Conservation (phyloP, 176 grass and related monocot genomes). For the Phoenix dactylifera region DNA sequence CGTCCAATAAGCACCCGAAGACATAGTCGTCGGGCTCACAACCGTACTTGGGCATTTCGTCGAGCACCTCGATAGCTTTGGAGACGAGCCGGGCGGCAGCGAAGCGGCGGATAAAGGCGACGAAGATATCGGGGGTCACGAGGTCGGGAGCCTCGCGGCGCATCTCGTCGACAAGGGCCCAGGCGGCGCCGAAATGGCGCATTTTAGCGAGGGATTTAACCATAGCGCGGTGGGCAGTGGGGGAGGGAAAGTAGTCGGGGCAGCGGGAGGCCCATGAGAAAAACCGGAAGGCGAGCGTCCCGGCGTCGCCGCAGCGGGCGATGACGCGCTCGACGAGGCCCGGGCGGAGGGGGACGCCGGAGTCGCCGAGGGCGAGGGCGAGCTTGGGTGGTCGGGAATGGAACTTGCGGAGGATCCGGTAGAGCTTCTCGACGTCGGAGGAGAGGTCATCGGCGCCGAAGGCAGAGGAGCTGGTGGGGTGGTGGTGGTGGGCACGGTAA, state of each 20-base stretch:
- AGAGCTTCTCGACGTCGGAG: constrained; percentile 35
- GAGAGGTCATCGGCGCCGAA: constrained; percentile 10
- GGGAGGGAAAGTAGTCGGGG: constrained; percentile 14
- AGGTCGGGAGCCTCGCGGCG: constrained; percentile 37
- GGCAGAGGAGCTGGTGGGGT: constrained; percentile 23
- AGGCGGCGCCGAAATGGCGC: constrained; percentile 39
- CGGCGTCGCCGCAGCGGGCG: constrained; percentile 48
- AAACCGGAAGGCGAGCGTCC: constrained; percentile 46
- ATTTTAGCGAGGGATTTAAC: constrained; percentile 39
- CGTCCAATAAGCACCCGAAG: constrained; percentile 36
- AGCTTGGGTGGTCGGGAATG: constrained; percentile 42
- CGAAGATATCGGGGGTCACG: constrained; percentile 37
- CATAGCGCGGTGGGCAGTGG: constrained; percentile 41
- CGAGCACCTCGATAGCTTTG: constrained; percentile 40
- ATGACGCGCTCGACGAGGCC: constrained; percentile 60
- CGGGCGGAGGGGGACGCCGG: constrained; percentile 43
- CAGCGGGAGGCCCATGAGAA: too few species aligned
- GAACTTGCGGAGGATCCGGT: constrained; percentile 60
- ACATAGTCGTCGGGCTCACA: constrained; percentile 20
- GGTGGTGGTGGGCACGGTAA: constrained; percentile 18
- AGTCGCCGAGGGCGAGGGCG: constrained; percentile 30
- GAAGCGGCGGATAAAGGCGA: constrained; percentile 16
- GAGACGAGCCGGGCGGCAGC: constrained; percentile 41
- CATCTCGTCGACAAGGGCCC: constrained; percentile 34
- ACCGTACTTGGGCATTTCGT: constrained; percentile 33